Base-by-base conservation (phyloP, 208 protist genomes). In the Trypanosoma grayi region DNA sequence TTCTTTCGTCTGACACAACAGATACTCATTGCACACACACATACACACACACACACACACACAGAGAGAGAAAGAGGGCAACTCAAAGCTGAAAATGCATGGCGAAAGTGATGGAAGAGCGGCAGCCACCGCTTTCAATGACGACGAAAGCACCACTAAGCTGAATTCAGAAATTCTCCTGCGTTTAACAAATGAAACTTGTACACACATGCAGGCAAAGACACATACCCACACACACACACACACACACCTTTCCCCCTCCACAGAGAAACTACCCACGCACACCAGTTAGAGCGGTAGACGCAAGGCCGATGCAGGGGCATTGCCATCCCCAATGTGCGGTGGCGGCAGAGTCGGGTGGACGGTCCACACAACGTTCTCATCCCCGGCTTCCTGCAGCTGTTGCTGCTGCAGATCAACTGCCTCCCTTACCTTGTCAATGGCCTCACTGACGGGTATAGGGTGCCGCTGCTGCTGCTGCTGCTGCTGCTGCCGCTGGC, bases 311-410 rank as follows among this genome's bases (percentile, higher is more conserved):
- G 48, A 31, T 48, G 53, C 54, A 37, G 53, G 64, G 28, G 18
- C 57, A 2, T 57, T 37, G 28, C 56, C 52, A 0, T 56, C 64
- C 11, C 64, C 64, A 57, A 70, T 58, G 28, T 31, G 40, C 13
- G 64, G 64, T 30, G 47, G 6, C 2, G 45, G 56, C 13, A 70
- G 31, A 43, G 28, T 24, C 3, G 55, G 55, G 16, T 44, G 56
- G 10, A 63, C 40, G 2, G n/a, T 25, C 54, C 55, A 70, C 5
- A 54, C 22, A 14, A 47, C n/a, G 10, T 14, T 20, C 40, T 45
- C 22, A 45, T 44, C 22, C 24, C 22, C 28, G 36, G 33, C 44
- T 43, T 25, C 4, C 43, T 14, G 14, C n/a, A 55, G 0, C 13
- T 58, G 22, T 30, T 59, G 33, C 28, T 66, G 20, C 7, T 37